Evolutionary conservation across 139 green algal species (phyloP).

Genomic region (Chlorella vulgaris): DNA sequence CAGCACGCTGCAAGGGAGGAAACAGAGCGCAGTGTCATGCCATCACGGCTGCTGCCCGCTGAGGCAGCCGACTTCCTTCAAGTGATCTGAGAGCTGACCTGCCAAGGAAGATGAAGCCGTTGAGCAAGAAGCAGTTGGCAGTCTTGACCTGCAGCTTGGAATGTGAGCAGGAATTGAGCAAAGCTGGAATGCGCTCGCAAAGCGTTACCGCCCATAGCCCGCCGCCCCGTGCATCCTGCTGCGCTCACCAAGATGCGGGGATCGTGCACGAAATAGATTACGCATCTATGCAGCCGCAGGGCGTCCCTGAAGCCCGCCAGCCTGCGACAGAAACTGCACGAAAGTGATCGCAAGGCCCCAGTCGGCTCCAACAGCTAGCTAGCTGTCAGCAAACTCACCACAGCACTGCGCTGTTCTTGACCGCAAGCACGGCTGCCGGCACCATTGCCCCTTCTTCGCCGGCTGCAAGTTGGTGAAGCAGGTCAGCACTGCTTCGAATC

Average conservation of each 20-base stretch:
- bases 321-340: constrained; percentile 5
- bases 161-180: not conserved
- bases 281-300: constrained; percentile 39
- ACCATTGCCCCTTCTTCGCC: not conserved
- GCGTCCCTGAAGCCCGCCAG: constrained; percentile 44
- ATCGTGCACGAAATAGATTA: constrained; percentile 51
- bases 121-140: constrained; percentile 59
- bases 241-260: constrained; percentile 44
- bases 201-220: not conserved
- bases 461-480: not conserved
- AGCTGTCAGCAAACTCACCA: not conserved
- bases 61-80: no score
- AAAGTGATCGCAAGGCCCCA: not conserved
- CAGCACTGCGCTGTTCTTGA: not conserved
- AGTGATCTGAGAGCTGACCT: constrained; percentile 54
- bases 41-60: no score
- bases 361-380: not conserved
- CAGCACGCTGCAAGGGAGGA: constrained; percentile 52
- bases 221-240: not conserved
- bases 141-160: constrained; percentile 51
- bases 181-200: not conserved
- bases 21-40: no score
- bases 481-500: no score
- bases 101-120: constrained; percentile 70
- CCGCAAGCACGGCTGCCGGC: not conserved